Percentiles rank a stretch among this genome's conserved stretches.
Evolutionary conservation across 2,329 filamentous ascomycete genomes (phyloP).

Genomic region (Epichloe hybrida): DNA sequence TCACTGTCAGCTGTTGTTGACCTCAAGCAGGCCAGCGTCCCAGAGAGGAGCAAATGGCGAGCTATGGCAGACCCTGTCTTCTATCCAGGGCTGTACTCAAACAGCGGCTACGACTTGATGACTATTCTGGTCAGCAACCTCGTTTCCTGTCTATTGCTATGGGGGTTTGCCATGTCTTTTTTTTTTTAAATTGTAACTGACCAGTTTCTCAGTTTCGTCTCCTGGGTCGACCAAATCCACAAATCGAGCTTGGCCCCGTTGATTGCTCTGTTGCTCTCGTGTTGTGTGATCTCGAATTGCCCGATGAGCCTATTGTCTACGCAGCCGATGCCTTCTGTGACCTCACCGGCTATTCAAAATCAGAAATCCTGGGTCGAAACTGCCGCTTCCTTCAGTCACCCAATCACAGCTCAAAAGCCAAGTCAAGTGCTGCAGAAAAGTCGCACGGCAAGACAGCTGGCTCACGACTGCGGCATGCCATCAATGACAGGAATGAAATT

Average conservation of each 20-base stretch:
- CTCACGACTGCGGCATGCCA: constrained; percentile 34
- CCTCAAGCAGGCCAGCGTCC: background rate
- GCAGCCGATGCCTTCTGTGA: constrained; percentile 68
- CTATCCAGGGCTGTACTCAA: constrained; percentile 41
- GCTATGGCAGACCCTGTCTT: constrained; percentile 32
- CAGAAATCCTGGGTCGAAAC: constrained; percentile 66
- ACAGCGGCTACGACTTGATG: constrained; percentile 43
- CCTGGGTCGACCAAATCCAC: constrained; percentile 54
- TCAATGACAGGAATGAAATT: constrained; percentile 31
- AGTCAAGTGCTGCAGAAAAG: background rate
- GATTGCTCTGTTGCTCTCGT: constrained; percentile 76
- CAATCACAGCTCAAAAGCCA: constrained; percentile 29
- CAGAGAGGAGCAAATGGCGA: constrained; percentile 11
- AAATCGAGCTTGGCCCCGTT: constrained; percentile 67
- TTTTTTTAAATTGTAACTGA: background rate
- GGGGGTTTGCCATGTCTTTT: background rate
- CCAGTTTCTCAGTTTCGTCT: constrained; percentile 38
- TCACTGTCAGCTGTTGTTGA: background rate
- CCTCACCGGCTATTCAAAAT: constrained; percentile 63
- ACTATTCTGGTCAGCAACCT: constrained; percentile 33
- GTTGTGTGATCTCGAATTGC: constrained; percentile 61
- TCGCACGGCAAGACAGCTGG: constrained; percentile 36
- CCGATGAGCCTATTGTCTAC: constrained; percentile 72
- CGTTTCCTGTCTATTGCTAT: background rate
- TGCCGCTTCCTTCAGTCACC: constrained; percentile 76